Conservation (phyloP, 495 filamentous ascomycete genomes). For the Xylaria castorea region DNA sequence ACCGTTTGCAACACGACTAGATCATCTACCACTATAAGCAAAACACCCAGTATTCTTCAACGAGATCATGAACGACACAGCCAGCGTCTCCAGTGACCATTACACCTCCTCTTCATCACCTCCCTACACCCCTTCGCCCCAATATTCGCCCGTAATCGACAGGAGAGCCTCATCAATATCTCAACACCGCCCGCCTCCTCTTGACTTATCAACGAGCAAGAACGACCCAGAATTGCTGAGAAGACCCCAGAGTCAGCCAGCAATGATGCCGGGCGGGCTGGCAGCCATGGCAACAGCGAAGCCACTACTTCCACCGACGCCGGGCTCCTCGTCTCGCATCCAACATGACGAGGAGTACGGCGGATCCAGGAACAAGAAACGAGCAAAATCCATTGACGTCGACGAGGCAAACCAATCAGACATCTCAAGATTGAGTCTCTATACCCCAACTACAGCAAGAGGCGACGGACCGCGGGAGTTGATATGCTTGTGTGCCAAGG, state of each 20-base stretch:
- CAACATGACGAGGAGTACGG: conserved; percentile 22
- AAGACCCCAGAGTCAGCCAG: conserved; percentile 27
- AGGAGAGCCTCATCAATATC: conserved; percentile 19
- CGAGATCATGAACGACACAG: conserved; percentile 26
- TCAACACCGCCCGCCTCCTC: conserved; percentile 24
- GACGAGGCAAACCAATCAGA: conserved; percentile 52
- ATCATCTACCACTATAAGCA: conserved; percentile 1
- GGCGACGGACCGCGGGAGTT: conserved; percentile 48
- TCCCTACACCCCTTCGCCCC: conserved; percentile 17
- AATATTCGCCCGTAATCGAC: not conserved
- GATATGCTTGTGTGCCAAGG: conserved; percentile 90
- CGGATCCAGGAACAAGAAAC: conserved; percentile 48
- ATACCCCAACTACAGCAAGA: conserved; percentile 43
- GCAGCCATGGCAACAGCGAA: conserved; percentile 7
- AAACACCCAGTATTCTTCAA: not conserved
- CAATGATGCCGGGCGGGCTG: conserved; percentile 15
- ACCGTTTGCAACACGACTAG: conserved; percentile 24
- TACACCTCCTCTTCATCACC: conserved; percentile 24
- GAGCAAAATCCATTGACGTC: conserved; percentile 56
- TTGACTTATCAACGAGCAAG: conserved; percentile 16
- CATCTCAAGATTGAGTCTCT: conserved; percentile 49
- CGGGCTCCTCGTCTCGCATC: conserved; percentile 8
- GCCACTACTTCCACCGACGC: conserved; percentile 17
- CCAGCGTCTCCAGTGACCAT: conserved; percentile 22
- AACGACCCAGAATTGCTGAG: conserved; percentile 1